Evolutionary conservation across 495 filamentous ascomycete species (phyloP), one percentile per base, ranked within the genome.

Genomic region (Penicillium atrosanguineum): DNA sequence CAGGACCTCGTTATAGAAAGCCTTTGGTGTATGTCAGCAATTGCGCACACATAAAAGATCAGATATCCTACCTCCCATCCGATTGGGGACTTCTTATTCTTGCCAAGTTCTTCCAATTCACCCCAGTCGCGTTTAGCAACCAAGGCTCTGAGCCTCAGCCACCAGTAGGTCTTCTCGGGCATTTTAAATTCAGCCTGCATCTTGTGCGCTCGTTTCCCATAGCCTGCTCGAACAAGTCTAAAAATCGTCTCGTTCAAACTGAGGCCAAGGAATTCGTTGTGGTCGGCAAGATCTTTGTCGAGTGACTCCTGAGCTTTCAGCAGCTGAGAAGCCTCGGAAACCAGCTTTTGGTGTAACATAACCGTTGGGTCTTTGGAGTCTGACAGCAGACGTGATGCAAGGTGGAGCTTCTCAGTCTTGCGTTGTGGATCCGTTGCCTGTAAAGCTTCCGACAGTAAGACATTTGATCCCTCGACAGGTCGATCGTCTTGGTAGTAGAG

Each of bases 401-500:
- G 78, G 14, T 86, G 83, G n/a, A 97, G 79, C 71, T 96, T 97
- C 64, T 97, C 95, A 9, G 74, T 75, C 51, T 82, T 81, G 2
- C 84, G 82, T 26, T 80, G 71, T 14, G 80, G 68, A 38, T 87
- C 84, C 0, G 79, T 74, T 61, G 89, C 84, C 6, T 76, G 68
- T 6, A 96, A 70, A 0, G 90, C 89, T 73, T 98, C 93, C 14
- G 82, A 78, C 40, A 97, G 66, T 41, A 97, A 87, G 7, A 97
- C 83, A 53, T 91, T 87, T 1, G 94, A 86, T 16, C 94, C 91
- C 55, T 98, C 95, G 20, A 90, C 73, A 0, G 91, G 87, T 7
- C 92, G 87, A 69, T 98, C 94, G 61, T 97, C 95, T 73, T 97
- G 94, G 63, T 98, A 97, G 72, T 93, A 98, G 21, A 98, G 79